Evolutionary conservation across 495 filamentous ascomycete genomes (phyloP).

Genomic region (Aspergillus avenaceus): DNA sequence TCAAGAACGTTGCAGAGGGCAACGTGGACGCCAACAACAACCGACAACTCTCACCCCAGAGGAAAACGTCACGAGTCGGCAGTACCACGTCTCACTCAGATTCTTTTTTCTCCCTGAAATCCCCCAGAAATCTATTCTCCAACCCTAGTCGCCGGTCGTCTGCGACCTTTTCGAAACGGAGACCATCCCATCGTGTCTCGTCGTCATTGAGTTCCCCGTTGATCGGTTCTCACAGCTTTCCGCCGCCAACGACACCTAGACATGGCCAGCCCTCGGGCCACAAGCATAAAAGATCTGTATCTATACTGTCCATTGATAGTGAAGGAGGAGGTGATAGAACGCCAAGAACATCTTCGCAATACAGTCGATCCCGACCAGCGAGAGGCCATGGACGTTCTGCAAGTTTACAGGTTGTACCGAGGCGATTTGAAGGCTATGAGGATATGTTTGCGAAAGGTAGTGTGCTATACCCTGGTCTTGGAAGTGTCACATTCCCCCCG

Average conservation of each 20-base stretch:
- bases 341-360: slow-evolving; percentile 36
- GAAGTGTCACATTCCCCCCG: neutral
- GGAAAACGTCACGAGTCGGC: slow-evolving; percentile 42
- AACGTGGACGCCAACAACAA: slow-evolving; percentile 27
- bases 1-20: slow-evolving; percentile 74
- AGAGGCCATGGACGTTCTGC: slow-evolving; percentile 75
- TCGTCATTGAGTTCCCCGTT: slow-evolving; percentile 45
- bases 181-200: slow-evolving; percentile 35
- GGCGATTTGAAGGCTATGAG: slow-evolving; percentile 44
- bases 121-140: slow-evolving; percentile 36
- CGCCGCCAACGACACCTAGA: slow-evolving; percentile 39
- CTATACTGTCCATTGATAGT: slow-evolving; percentile 88
- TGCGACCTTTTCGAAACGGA: slow-evolving; percentile 30
- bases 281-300: slow-evolving; percentile 75
- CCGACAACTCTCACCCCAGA: slow-evolving; percentile 36
- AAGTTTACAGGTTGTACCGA: slow-evolving; percentile 74
- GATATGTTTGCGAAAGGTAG: slow-evolving; percentile 42
- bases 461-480: neutral
- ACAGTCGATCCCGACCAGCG: slow-evolving; percentile 35
- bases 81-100: slow-evolving; percentile 36
- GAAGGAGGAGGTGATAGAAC: slow-evolving; percentile 46
- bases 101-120: slow-evolving; percentile 40
- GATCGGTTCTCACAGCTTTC: slow-evolving; percentile 43
- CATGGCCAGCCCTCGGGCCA: slow-evolving; percentile 33
- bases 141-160: slow-evolving; percentile 33